Percentiles rank a stretch among this genome's conserved stretches.
Evolutionary conservation across 306 rosid species (phyloP).

Genomic region (Psophocarpus tetragonolobus): DNA sequence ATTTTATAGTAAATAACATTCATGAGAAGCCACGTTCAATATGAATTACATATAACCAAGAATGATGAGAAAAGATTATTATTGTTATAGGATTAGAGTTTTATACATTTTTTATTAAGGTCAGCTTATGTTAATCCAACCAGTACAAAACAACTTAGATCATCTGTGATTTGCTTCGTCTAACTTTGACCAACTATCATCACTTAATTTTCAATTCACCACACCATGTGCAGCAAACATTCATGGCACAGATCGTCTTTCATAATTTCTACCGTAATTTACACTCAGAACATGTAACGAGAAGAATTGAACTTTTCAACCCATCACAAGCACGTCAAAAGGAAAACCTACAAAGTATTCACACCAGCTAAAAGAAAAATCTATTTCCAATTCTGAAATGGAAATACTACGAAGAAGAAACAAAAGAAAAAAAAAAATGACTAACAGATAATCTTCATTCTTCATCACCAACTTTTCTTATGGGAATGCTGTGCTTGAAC

Average conservation of each 20-base stretch:
- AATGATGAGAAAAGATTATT: not conserved
- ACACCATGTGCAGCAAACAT: not conserved
- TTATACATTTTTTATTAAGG: too few relatives aligned
- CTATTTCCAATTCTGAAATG: constrained; percentile 16
- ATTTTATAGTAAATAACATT: too few relatives aligned
- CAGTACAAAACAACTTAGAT: not conserved
- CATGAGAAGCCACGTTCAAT: too few relatives aligned
- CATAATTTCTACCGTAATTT: constrained; percentile 21
- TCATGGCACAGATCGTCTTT: constrained; percentile 4
- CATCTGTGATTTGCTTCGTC: not conserved
- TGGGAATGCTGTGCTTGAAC: constrained; percentile 35
- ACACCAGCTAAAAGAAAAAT: constrained; percentile 25
- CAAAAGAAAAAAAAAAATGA: not conserved
- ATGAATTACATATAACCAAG: not conserved
- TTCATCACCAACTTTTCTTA: constrained; percentile 72
- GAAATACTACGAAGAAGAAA: not conserved
- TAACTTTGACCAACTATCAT: not conserved
- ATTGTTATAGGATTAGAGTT: not conserved
- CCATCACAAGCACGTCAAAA: not conserved
- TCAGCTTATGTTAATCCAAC: not conserved
- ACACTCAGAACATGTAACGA: constrained; percentile 21
- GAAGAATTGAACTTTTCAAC: constrained; percentile 16
- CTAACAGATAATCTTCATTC: constrained; percentile 24
- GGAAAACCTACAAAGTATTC: constrained; percentile 27
- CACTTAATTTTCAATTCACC: not conserved